These are phyloP conservation scores for Globisporangium perplexum DNA, from an alignment of 352 stramenopile genomes.

Conservation along the genomic window DNA sequence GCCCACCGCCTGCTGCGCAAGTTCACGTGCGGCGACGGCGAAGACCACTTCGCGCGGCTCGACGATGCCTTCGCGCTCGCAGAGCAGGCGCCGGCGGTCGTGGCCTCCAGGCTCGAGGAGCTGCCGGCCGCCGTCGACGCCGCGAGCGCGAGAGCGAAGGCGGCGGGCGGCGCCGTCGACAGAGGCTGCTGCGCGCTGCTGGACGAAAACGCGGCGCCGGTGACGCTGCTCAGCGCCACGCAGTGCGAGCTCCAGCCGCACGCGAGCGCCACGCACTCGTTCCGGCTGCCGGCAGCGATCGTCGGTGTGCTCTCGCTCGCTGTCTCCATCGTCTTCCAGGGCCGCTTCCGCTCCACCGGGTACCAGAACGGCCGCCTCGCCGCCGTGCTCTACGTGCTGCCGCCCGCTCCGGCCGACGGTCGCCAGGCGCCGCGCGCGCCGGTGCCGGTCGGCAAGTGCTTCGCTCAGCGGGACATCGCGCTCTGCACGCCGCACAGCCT, in stretches of 20 bases:
- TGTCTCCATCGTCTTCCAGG: conserved; percentile 66
- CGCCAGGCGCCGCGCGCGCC: conserved; percentile 14
- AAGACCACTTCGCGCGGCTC: conserved; percentile 41
- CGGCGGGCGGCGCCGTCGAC: conserved; percentile 12
- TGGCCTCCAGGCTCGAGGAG: conserved; percentile 25
- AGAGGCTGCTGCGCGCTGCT: conserved; percentile 25
- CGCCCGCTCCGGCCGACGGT: conserved; percentile 7
- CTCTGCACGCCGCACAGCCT: conserved; percentile 61
- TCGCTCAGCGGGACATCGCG: conserved; percentile 39
- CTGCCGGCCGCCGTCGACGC: conserved; percentile 26
- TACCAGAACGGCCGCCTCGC: conserved; percentile 74
- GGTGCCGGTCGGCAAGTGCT: conserved; percentile 52
- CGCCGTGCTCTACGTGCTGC: conserved; percentile 71
- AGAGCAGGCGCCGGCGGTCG: conserved; percentile 1
- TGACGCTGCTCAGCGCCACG: conserved; percentile 30
- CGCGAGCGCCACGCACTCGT: conserved; percentile 56
- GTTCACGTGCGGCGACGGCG: conserved; percentile 67
- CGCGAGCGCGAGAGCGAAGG: conserved; percentile 6
- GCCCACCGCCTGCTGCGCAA: conserved; percentile 57
- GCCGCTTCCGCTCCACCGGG: conserved; percentile 58
- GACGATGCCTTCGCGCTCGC: conserved; percentile 35
- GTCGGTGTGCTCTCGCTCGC: conserved; percentile 46
- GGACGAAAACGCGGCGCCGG: conserved; percentile 19
- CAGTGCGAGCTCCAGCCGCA: conserved; percentile 58
- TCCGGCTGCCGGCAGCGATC: conserved; percentile 32